Conservation (phyloP, 2,329 filamentous ascomycete genomes). For the Cucurbitaria berberidis region DNA sequence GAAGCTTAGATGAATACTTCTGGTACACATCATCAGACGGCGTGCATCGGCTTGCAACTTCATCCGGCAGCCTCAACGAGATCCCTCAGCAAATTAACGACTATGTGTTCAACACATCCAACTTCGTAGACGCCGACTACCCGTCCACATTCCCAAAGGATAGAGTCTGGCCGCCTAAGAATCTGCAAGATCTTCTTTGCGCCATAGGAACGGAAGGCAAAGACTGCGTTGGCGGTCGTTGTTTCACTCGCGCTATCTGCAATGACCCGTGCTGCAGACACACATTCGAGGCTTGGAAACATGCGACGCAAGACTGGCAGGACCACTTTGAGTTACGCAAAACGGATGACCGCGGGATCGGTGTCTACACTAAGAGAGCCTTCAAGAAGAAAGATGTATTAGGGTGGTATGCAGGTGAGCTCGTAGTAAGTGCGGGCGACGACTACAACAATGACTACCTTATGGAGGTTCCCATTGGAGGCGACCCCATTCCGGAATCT, state of each 20-base stretch:
- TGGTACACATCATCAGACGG: slow-evolving; percentile 10
- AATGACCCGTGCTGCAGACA: slow-evolving; percentile 12
- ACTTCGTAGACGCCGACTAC: slow-evolving; percentile 6
- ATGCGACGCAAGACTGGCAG: slow-evolving; percentile 13
- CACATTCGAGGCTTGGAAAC: slow-evolving; percentile 12
- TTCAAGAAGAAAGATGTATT: slow-evolving; percentile 13
- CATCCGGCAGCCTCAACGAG: neutral
- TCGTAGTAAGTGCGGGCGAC: neutral
- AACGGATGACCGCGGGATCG: slow-evolving; percentile 18
- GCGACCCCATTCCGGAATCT: neutral
- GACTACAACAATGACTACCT: slow-evolving; percentile 10
- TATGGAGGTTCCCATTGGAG: slow-evolving; percentile 23
- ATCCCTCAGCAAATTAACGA: slow-evolving; percentile 12
- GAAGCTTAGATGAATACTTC: slow-evolving; percentile 11
- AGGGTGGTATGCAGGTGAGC: slow-evolving; percentile 22
- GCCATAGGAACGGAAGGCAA: slow-evolving; percentile 1
- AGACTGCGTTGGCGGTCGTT: slow-evolving; percentile 18
- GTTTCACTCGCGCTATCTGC: slow-evolving; percentile 15
- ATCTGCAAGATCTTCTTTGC: slow-evolving; percentile 6
- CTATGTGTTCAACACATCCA: slow-evolving; percentile 14
- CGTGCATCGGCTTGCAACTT: slow-evolving; percentile 4
- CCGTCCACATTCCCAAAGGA: slow-evolving; percentile 10
- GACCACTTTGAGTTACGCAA: slow-evolving; percentile 17
- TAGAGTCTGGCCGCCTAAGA: slow-evolving; percentile 15
- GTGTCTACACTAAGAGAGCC: slow-evolving; percentile 13